A percentile compares a stretch with the other conserved stretches of the same genome.
Evolutionary conservation across 2,329 filamentous ascomycete genomes (phyloP).

Genomic region (Chaetomiaceae sp.): DNA sequence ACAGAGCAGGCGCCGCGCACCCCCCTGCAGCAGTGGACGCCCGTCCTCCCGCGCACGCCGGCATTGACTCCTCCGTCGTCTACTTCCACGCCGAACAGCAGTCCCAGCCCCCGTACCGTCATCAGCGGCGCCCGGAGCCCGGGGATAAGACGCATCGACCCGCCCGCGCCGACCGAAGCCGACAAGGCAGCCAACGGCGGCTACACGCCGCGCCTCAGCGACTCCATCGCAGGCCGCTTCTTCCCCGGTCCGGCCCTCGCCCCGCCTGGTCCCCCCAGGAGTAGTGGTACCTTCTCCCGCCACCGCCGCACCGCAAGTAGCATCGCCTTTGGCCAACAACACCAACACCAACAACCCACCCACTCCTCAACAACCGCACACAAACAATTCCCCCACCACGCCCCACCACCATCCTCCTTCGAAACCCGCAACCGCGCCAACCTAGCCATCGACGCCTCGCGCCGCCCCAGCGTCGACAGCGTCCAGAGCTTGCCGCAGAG

Average conservation of each 20-base stretch:
- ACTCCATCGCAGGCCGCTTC: conserved; percentile 19
- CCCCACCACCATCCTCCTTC: conserved; percentile 23
- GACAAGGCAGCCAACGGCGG: neutral
- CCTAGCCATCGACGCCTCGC: conserved; percentile 19
- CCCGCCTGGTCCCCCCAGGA: neutral
- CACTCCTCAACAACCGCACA: neutral
- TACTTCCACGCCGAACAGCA: conserved; percentile 17
- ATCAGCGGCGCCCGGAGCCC: conserved; percentile 8
- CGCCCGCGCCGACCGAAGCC: conserved; percentile 2
- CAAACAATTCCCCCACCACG: too few relatives aligned
- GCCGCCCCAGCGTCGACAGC: conserved; percentile 30
- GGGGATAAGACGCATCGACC: conserved; percentile 25
- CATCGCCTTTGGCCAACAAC: conserved; percentile 3
- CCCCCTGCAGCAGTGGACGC: conserved; percentile 6
- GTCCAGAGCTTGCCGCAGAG: conserved; percentile 46
- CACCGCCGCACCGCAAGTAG: conserved; percentile 20
- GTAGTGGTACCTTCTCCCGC: neutral
- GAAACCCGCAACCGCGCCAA: conserved; percentile 23
- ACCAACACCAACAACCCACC: neutral
- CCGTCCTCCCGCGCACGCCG: conserved; percentile 9
- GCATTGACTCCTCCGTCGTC: conserved; percentile 12
- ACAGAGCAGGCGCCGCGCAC: conserved; percentile 2
- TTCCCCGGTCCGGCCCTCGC: neutral
- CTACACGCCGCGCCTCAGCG: neutral
- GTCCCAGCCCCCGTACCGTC: conserved; percentile 24